These are phyloP conservation scores for Linum tenue DNA, from an alignment of 345 rosid genomes.

Conservation along the genomic window DNA sequence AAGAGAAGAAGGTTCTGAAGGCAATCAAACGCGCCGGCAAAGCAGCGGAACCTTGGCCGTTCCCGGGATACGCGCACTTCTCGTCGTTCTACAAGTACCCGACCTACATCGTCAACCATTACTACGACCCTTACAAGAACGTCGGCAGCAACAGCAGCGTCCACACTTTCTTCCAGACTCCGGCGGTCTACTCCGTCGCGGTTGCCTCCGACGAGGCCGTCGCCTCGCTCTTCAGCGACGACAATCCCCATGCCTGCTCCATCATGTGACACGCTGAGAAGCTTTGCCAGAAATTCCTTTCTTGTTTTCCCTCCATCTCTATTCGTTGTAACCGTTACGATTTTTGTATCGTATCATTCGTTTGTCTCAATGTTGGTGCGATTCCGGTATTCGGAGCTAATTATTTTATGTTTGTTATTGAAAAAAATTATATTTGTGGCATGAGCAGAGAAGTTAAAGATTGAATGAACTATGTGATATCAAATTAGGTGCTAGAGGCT, in stretches of 20 bases:
- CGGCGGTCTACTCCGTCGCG: conserved; percentile 65
- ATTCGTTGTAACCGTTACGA: too few relatives aligned
- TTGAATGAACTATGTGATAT: too few relatives aligned
- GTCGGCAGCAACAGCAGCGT: conserved; percentile 33
- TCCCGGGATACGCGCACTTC: conserved; percentile 55
- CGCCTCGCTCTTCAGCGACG: conserved; percentile 82
- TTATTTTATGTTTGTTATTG: too few relatives aligned
- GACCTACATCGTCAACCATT: conserved; percentile 58
- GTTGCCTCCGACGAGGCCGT: conserved; percentile 76
- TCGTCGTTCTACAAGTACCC: conserved; percentile 85
- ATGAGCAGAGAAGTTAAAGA: too few relatives aligned
- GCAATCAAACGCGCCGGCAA: conserved; percentile 65
- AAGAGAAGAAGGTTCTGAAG: conserved; percentile 63
- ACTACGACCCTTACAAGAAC: conserved; percentile 44
- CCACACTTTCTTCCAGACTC: conserved; percentile 73
- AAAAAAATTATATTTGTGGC: too few relatives aligned
- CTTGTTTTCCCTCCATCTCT: too few relatives aligned
- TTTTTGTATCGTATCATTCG: too few relatives aligned
- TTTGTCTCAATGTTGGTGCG: too few relatives aligned
- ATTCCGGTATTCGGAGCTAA: too few relatives aligned
- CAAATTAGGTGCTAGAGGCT: too few relatives aligned
- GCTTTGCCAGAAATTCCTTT: too few relatives aligned
- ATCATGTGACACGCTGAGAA: conserved; percentile 37
- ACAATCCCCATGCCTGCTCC: conserved; percentile 78
- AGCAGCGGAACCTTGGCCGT: conserved; percentile 92